phyloP scores from a whole-genome alignment of 2,329 filamentous ascomycete genomes.

The Ceratocystis huliohia region DNA sequence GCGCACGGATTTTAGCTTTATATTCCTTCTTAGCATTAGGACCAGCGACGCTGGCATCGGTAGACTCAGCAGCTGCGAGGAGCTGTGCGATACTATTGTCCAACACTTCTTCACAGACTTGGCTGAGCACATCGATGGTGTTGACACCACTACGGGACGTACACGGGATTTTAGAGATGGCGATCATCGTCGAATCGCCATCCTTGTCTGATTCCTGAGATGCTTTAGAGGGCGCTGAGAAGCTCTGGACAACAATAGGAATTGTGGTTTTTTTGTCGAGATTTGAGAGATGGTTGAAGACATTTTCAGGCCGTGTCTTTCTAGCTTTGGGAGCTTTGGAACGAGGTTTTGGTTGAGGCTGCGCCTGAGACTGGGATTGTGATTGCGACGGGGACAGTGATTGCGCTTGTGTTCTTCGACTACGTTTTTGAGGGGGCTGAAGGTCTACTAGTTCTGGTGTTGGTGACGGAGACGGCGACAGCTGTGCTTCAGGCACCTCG shows the following conservation, averaged over 20 bases:
- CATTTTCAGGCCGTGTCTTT: slow-evolving; percentile 11
- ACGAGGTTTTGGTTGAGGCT: not conserved
- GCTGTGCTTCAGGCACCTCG: not conserved
- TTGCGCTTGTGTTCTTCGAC: slow-evolving; percentile 21
- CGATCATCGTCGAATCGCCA: slow-evolving; percentile 32
- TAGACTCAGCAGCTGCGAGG: slow-evolving; percentile 30
- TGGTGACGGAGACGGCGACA: not conserved
- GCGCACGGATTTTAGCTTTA: slow-evolving; percentile 41
- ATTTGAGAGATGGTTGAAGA: slow-evolving; percentile 8
- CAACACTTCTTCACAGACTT: slow-evolving; percentile 49
- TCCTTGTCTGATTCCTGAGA: slow-evolving; percentile 28
- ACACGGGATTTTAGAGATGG: slow-evolving; percentile 42
- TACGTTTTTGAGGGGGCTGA: slow-evolving; percentile 21
- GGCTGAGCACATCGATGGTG: slow-evolving; percentile 47
- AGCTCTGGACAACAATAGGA: slow-evolving; percentile 48
- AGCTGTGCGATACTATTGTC: slow-evolving; percentile 38
- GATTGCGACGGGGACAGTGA: slow-evolving; percentile 8
- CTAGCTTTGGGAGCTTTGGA: slow-evolving; percentile 22
- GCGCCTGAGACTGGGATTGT: slow-evolving; percentile 11
- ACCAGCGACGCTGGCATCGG: slow-evolving; percentile 30
- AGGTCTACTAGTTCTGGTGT: slow-evolving; percentile 23
- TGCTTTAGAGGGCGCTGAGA: slow-evolving; percentile 35
- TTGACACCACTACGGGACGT: slow-evolving; percentile 45
- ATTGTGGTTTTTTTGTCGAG: slow-evolving; percentile 27
- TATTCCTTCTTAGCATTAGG: slow-evolving; percentile 37